These are phyloP conservation scores for Zygotorulaspora danielsina DNA, from an alignment of 805 yeast genomes.

Conservation along the genomic window DNA sequence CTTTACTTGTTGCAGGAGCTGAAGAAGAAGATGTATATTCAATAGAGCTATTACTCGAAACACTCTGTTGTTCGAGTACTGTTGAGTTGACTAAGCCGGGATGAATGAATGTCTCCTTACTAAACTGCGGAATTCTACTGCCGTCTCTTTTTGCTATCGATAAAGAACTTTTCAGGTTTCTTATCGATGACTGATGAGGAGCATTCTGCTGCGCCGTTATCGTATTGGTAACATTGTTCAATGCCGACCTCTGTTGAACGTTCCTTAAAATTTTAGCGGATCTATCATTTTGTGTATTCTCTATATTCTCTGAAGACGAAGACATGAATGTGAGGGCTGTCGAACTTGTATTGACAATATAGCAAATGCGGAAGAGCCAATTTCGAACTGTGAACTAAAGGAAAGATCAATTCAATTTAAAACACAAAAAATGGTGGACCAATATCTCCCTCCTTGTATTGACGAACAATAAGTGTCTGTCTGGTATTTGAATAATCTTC, in stretches of 20 bases:
- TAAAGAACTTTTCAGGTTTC: conserved; percentile 20
- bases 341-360: no score
- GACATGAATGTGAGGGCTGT: conserved; percentile 16
- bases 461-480: not conserved
- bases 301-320: conserved; percentile 17
- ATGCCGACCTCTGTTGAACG: conserved; percentile 31
- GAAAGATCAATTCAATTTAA: not conserved
- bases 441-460: not conserved
- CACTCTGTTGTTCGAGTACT: not conserved
- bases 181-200: conserved; percentile 16
- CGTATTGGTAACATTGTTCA: conserved; percentile 37
- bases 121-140: conserved; percentile 18
- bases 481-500: not conserved
- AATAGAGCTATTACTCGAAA: conserved; percentile 1
- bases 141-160: conserved; percentile 19
- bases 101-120: conserved; percentile 13
- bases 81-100: conserved; percentile 9
- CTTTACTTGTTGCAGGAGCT: not conserved
- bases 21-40: conserved; percentile 5
- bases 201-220: conserved; percentile 25
- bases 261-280: conserved; percentile 23
- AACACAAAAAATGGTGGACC: not conserved
- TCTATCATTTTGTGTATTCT: conserved; percentile 23
- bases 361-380: not conserved
- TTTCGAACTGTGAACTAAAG: not conserved